Percentiles rank a stretch among this genome's conserved stretches.
Conservation (phyloP, 1,139 yeast species). For the Suhomyces choctaworum region DNA sequence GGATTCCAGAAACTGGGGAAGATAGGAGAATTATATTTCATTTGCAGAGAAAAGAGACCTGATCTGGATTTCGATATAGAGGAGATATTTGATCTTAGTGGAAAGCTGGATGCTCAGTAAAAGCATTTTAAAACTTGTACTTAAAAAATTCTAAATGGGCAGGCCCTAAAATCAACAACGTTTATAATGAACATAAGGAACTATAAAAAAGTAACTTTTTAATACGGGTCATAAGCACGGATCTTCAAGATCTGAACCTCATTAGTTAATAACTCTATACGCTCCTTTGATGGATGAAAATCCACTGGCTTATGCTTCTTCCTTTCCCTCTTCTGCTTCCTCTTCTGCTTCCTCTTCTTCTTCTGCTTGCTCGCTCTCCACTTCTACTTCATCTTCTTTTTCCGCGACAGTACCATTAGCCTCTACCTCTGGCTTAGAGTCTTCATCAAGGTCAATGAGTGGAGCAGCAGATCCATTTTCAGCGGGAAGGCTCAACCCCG, state of each 20-base stretch:
- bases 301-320: too few relatives aligned
- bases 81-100: conserved; percentile 14
- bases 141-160: too few relatives aligned
- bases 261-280: conserved; percentile 4
- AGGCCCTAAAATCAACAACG: conserved; percentile 4
- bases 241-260: conserved; percentile 8
- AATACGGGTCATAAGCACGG: conserved; percentile 3
- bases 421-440: conserved; percentile 18
- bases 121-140: too few relatives aligned
- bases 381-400: conserved; percentile 14
- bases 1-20: neutral
- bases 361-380: conserved; percentile 15
- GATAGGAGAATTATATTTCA: conserved; percentile 64
- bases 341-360: conserved; percentile 14
- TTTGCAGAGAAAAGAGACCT: conserved; percentile 53
- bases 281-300: too few relatives aligned
- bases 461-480: conserved; percentile 19
- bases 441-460: conserved; percentile 32
- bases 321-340: conserved; percentile 13
- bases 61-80: conserved; percentile 40
- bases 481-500: conserved; percentile 22
- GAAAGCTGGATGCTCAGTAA: too few relatives aligned
- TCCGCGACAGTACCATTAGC: conserved; percentile 16
- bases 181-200: conserved; percentile 10
- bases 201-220: conserved; percentile 10